Evolutionary conservation across 2,329 filamentous ascomycete species (phyloP).

Genomic region (Neospermospora avenae): DNA sequence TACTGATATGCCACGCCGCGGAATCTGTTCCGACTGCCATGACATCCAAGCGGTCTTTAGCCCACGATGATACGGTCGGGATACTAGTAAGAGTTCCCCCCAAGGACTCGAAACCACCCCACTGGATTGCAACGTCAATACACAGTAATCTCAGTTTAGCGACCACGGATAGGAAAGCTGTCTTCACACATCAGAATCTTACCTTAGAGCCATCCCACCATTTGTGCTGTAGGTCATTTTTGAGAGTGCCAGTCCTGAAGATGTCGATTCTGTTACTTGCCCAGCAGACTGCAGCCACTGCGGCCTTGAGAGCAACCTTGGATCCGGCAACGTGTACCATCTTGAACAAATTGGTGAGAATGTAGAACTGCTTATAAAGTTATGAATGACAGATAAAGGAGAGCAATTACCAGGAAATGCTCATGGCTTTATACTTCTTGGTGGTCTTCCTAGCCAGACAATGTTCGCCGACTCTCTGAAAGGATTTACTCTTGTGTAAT

Average conservation of each 20-base stretch:
- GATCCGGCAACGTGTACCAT: not conserved
- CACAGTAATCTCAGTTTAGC: too few species aligned
- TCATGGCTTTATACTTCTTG: too few species aligned
- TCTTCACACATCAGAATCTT: too few species aligned
- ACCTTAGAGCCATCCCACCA: slow-evolving; percentile 9
- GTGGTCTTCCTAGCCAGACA: too few species aligned
- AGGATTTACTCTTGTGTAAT: too few species aligned
- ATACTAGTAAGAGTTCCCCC: slow-evolving; percentile 12
- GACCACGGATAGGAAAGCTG: too few species aligned
- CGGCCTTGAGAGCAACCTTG: slow-evolving; percentile 6
- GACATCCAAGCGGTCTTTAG: slow-evolving; percentile 12
- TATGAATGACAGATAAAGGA: not conserved
- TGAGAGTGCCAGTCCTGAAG: slow-evolving; percentile 6
- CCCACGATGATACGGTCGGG: slow-evolving; percentile 13
- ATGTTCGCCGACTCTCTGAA: too few species aligned
- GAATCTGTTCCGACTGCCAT: slow-evolving; percentile 10
- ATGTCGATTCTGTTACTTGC: slow-evolving; percentile 11
- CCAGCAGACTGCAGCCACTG: slow-evolving; percentile 14
- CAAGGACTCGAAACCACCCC: slow-evolving; percentile 15
- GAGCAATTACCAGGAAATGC: too few species aligned
- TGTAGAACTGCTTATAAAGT: not conserved
- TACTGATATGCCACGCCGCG: slow-evolving; percentile 14
- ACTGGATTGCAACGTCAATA: not conserved
- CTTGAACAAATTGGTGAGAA: not conserved
- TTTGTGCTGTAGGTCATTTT: slow-evolving; percentile 10